These are phyloP conservation scores for Neofusicoccum umdonicola DNA, from an alignment of 2,329 filamentous ascomycete species.

Conservation along the genomic window DNA sequence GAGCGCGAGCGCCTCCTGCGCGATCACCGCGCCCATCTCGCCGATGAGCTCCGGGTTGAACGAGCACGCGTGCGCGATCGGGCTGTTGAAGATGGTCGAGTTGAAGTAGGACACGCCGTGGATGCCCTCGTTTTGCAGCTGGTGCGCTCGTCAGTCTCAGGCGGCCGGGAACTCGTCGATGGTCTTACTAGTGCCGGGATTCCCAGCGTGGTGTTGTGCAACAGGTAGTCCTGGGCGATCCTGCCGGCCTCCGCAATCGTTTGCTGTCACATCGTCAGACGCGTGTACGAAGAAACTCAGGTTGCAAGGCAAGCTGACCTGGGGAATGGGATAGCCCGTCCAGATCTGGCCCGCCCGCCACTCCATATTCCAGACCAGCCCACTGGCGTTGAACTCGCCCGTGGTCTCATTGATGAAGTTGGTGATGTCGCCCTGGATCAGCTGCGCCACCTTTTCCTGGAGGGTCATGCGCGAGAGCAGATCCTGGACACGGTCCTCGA, in stretches of 20 bases:
- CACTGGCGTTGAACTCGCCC: constrained; percentile 65
- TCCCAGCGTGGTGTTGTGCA: constrained; percentile 64
- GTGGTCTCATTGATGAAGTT: constrained; percentile 72
- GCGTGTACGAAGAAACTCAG: not conserved
- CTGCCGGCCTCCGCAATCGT: constrained; percentile 63
- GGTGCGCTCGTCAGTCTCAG: not conserved
- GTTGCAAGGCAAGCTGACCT: constrained; percentile 27
- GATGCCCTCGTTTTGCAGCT: constrained; percentile 66
- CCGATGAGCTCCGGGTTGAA: constrained; percentile 65
- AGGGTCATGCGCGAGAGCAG: constrained; percentile 71
- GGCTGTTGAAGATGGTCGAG: constrained; percentile 76
- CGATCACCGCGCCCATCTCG: constrained; percentile 66
- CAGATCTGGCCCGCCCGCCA: constrained; percentile 68
- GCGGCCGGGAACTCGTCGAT: not conserved
- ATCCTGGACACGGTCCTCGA: constrained; percentile 65
- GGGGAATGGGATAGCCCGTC: constrained; percentile 65
- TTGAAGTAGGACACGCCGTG: constrained; percentile 57
- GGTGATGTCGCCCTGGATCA: constrained; percentile 62
- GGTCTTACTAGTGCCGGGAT: constrained; percentile 64
- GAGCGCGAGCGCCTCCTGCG: constrained; percentile 62
- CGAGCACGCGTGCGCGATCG: constrained; percentile 69
- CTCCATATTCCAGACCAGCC: constrained; percentile 65
- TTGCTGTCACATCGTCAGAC: constrained; percentile 29
- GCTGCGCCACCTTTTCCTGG: constrained; percentile 69
- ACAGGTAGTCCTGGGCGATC: constrained; percentile 65